Evolutionary conservation across 257 asterid species (phyloP).

Genomic region (Primulina eburnea): DNA sequence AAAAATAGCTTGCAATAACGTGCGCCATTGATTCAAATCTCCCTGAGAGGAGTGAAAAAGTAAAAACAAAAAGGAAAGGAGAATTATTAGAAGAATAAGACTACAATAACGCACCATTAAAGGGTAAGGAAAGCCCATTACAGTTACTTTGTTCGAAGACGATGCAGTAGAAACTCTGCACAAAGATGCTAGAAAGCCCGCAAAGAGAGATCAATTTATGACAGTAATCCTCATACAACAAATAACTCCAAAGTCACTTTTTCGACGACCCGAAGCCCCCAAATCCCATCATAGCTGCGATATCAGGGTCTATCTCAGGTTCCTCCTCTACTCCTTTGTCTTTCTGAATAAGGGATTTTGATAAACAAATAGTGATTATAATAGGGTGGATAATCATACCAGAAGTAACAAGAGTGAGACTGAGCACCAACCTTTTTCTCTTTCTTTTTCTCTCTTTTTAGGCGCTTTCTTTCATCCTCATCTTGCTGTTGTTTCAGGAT

Average conservation of each 20-base stretch:
- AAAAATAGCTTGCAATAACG: too few species aligned
- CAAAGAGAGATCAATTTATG: not conserved
- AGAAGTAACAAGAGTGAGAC: not conserved
- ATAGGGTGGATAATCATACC: not conserved
- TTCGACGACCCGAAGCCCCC: slow-evolving; percentile 89
- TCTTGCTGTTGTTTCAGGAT: slow-evolving; percentile 89
- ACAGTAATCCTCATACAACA: not conserved
- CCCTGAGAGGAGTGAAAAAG: too few species aligned
- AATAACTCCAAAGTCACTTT: slow-evolving; percentile 41
- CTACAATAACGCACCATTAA: not conserved
- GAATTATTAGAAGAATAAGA: too few species aligned
- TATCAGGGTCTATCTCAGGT: slow-evolving; percentile 84
- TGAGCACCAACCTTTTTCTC: slow-evolving; percentile 76
- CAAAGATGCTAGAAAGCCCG: not conserved
- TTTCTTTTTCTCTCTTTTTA: slow-evolving; percentile 90
- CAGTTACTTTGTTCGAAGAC: not conserved
- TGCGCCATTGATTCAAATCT: too few species aligned
- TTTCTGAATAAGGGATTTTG: slow-evolving; percentile 44
- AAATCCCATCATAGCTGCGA: slow-evolving; percentile 96
- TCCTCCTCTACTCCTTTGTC: slow-evolving; percentile 87
- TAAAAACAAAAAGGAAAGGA: too few species aligned
- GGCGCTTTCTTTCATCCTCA: slow-evolving; percentile 95
- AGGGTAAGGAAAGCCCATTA: not conserved
- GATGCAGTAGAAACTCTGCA: not conserved
- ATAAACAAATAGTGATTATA: slow-evolving; percentile 8